Evolutionary conservation across 2,329 filamentous ascomycete genomes (phyloP), one percentile per base, ranked within the genome.

Genomic region (Fusarium vanettenii): DNA sequence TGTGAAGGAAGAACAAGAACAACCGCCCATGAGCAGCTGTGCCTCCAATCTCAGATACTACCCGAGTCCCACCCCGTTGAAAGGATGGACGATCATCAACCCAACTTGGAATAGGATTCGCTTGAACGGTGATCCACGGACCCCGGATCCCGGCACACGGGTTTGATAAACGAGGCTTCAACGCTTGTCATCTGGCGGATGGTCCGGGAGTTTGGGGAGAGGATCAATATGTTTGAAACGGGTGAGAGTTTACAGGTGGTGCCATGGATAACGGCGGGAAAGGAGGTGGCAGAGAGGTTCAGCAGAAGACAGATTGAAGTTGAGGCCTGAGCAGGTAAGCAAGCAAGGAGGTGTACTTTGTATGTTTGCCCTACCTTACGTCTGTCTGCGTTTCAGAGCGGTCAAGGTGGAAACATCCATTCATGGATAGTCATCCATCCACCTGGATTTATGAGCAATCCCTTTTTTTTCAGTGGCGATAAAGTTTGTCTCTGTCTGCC

Each of bases 311-410:
- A 27, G 64, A 69, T 61, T 43, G 48, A 45, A 63, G 70, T 50
- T 39, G 60, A 48, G 63, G 64, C 67, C 43, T 10, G n/a, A 25
- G 33, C 22, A 48, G 22, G 14, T 18, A 48, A 14, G 31, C 8
- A 45, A 22, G 37, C 39, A 56, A 55, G 73, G 67, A 73, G 66
- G 66, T 71, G 20, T 33, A 37, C 25, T 59, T 9, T 16, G 33
- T 48, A 61, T 29, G 56, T 55, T 52, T 68, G 60, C 60, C 66
- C 70, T 73, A 37, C 62, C 6, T 45, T 45, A 22, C 6, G 41
- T 45, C 13, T 20, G 67, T 41, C 60, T 69, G 64, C 48, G 72
- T 74, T 74, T 74, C 71, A 74, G 67, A 73, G 61, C 25, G 29
- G 71, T 68, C 62, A 71, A 71, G 60, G 60, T 60, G 14, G 45